Conservation (phyloP, 306 rosid species). For the Pterocarpus macrocarpus region DNA sequence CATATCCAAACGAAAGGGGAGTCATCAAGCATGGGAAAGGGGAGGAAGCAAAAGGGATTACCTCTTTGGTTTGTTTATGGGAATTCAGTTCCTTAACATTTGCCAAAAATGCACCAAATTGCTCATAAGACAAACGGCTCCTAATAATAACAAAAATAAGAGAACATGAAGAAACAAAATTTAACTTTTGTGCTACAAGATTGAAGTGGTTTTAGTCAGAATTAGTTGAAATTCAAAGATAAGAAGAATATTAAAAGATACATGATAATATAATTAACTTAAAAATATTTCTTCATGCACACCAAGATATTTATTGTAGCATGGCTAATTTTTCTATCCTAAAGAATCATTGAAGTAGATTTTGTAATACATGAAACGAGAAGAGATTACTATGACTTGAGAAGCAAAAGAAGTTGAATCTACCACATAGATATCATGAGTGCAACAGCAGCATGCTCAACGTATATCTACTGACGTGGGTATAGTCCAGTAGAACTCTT, state of each 20-base stretch:
- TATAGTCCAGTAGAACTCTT: neutral
- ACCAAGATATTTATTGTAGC: no score
- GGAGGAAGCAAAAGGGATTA: slow-evolving; percentile 32
- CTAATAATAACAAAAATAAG: slow-evolving; percentile 58
- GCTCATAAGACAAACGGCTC: slow-evolving; percentile 95
- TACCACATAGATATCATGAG: neutral
- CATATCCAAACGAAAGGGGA: neutral
- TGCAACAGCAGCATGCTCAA: neutral
- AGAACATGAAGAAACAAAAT: slow-evolving; percentile 16
- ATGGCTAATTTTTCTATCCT: no score
- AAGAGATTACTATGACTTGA: no score
- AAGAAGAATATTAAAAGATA: neutral
- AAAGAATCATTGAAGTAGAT: no score
- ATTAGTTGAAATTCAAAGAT: slow-evolving; percentile 3
- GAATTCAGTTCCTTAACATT: slow-evolving; percentile 95
- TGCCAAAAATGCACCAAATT: slow-evolving; percentile 92
- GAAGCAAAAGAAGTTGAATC: neutral
- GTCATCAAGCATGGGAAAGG: no score
- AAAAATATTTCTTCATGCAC: no score
- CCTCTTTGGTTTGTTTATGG: slow-evolving; percentile 94
- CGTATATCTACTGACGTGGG: neutral
- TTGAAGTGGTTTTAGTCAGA: slow-evolving; percentile 20
- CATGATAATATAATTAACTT: no score
- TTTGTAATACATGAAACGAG: no score
- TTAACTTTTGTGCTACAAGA: neutral